Base-by-base conservation (phyloP, 805 yeast genomes). In the Barnettozyma siamensis region DNA sequence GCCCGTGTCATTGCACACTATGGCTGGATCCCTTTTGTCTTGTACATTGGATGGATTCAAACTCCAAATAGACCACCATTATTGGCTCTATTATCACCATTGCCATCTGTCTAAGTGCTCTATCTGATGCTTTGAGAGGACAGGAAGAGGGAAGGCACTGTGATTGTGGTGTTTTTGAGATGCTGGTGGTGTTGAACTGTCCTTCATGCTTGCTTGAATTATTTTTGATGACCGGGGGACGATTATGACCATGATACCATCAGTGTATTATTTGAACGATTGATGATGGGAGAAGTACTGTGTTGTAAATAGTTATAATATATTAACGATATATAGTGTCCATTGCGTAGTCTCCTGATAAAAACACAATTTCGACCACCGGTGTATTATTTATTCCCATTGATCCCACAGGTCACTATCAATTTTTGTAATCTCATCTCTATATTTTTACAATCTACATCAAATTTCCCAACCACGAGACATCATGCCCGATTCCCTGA, bases 1-100 rank as follows among this genome's bases (percentile, higher is more conserved):
- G 80, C 96, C 50, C 86, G 88, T 62, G 84, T 87, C 40, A 75
- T 83, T 57, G 85, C 91, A 44, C 99, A 94, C 67, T 93, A 88
- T 66, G 97, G 98, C 35, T 93, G 95, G 87, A 82, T 93, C 57
- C 99, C 99, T 43, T 84, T 93, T 61, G 82, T 93, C 51, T 72
- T 93, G 60, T 93, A 93, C 72, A 70, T 93, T 55, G 99, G 93
- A 36, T 83, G 88, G 88, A 64, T 76, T 43, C 78, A 86, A 53
- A 80, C 91, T 49, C 73, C 88, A 42, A 83, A 83, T 65, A 86
- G 83, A 67, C 97, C 97, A 49, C 79, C 80, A 50, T 70, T 91
- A 59, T 73, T 91, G 64, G 72, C 69, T 58, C 73, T 85, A 55
- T 72, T 85, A 54, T 81, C 89, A 49, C 94, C 95, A 38, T 72